These are phyloP conservation scores for Ogataea glucozyma DNA, from an alignment of 805 yeast genomes.

Conservation along the genomic window DNA sequence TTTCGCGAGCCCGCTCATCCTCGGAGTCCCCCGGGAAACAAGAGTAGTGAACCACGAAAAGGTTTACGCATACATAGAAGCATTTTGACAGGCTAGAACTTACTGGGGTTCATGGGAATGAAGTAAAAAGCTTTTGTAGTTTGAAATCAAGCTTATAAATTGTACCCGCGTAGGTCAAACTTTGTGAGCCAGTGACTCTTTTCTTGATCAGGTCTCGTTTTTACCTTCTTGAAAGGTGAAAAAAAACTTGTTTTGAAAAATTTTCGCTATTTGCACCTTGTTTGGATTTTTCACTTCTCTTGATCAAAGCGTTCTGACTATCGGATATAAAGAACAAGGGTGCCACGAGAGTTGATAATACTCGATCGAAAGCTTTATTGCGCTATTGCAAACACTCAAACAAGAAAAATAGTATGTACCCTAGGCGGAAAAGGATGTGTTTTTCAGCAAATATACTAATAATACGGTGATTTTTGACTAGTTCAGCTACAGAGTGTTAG, in stretches of 20 bases:
- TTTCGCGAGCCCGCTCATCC: too few relatives aligned
- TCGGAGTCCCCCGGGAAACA: too few relatives aligned
- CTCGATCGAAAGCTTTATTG: slow-evolving; percentile 8
- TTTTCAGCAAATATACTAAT: too few relatives aligned
- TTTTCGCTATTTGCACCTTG: slow-evolving; percentile 15
- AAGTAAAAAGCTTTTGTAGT: too few relatives aligned
- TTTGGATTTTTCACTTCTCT: slow-evolving; percentile 16
- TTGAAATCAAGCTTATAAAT: too few relatives aligned
- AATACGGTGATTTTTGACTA: neutral
- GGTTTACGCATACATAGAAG: too few relatives aligned
- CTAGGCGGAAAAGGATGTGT: neutral
- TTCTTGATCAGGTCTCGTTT: too few relatives aligned
- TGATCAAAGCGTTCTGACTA: slow-evolving; percentile 2
- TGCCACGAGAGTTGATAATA: slow-evolving; percentile 1
- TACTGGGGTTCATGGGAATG: too few relatives aligned
- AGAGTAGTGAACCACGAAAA: too few relatives aligned
- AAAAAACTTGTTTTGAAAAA: slow-evolving; percentile 14
- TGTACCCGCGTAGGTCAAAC: too few relatives aligned
- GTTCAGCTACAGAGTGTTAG: slow-evolving; percentile 5
- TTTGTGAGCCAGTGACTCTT: too few relatives aligned
- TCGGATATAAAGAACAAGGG: slow-evolving; percentile 3
- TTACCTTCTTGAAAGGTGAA: neutral
- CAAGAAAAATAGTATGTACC: slow-evolving; percentile 8
- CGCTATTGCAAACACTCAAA: slow-evolving; percentile 10
- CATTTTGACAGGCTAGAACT: too few relatives aligned